Percentiles rank a stretch among this genome's conserved stretches.
Conservation (phyloP, 2,329 filamentous ascomycete genomes). For the Emydomyces testavorans region DNA sequence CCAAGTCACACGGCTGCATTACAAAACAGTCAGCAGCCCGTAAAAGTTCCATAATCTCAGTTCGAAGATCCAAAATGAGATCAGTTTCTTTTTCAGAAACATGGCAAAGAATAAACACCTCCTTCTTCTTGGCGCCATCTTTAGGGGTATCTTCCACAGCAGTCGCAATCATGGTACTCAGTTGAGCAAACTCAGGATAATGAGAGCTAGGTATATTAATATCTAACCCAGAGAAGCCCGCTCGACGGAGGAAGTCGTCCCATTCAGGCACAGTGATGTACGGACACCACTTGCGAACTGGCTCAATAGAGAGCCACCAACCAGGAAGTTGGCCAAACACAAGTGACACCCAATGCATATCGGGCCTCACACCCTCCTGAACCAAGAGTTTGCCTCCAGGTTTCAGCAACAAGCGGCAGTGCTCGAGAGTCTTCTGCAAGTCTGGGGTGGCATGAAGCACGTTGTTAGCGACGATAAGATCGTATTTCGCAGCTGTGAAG, state of each 20-base stretch:
- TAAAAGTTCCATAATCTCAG: neutral
- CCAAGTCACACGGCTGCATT: conserved; percentile 14
- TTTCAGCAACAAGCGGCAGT: conserved; percentile 30
- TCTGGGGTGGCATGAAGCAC: conserved; percentile 31
- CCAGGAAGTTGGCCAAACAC: conserved; percentile 17
- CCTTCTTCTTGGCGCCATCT: neutral
- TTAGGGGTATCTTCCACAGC: conserved; percentile 10
- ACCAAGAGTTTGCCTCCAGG: conserved; percentile 38
- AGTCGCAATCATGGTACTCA: conserved; percentile 16
- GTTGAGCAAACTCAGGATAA: conserved; percentile 12
- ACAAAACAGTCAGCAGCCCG: neutral
- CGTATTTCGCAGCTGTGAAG: conserved; percentile 25
- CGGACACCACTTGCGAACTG: conserved; percentile 7
- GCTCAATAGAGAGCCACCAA: conserved; percentile 18
- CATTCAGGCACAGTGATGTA: conserved; percentile 3
- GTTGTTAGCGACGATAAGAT: conserved; percentile 31
- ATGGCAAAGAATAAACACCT: conserved; percentile 7
- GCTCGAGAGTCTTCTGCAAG: conserved; percentile 22
- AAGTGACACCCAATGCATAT: conserved; percentile 16
- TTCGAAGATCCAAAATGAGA: neutral
- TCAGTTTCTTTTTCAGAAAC: neutral
- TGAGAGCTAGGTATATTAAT: conserved; percentile 10
- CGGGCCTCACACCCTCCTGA: conserved; percentile 27
- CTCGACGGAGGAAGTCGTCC: neutral
- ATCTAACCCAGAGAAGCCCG: conserved; percentile 11